Percentiles rank a stretch among this genome's conserved stretches.
phyloP scores from a whole-genome alignment of 2,329 filamentous ascomycete genomes.

The Pseudodiploospora longispora region DNA sequence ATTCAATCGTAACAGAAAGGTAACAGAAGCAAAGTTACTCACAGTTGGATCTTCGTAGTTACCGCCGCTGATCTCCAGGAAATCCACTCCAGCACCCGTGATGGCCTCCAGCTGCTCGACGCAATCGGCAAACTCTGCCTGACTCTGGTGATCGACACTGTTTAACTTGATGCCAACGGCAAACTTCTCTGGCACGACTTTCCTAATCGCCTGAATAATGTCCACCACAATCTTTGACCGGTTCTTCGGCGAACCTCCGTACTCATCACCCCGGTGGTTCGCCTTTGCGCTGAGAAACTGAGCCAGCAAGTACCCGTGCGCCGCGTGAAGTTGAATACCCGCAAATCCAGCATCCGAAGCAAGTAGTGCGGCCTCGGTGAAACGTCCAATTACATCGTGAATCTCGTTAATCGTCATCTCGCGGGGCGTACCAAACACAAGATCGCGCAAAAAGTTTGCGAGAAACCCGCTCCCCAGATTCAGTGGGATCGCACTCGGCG shows the following conservation, averaged over 20 bases:
- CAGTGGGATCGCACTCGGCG: conserved; percentile 35
- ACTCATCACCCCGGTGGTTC: conserved; percentile 46
- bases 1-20: background rate
- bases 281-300: conserved; percentile 45
- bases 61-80: conserved; percentile 61
- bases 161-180: conserved; percentile 49
- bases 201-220: conserved; percentile 35
- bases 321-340: conserved; percentile 37
- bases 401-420: conserved; percentile 50
- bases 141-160: conserved; percentile 46
- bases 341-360: conserved; percentile 37
- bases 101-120: conserved; percentile 51
- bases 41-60: conserved; percentile 46
- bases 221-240: conserved; percentile 44
- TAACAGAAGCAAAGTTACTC: conserved; percentile 4
- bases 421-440: conserved; percentile 45
- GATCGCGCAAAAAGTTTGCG: conserved; percentile 18
- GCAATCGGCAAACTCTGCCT: conserved; percentile 39
- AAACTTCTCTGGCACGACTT: conserved; percentile 30
- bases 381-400: conserved; percentile 40
- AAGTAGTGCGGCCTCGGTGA: conserved; percentile 44
- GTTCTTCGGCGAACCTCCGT: conserved; percentile 43
- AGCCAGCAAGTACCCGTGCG: conserved; percentile 50
- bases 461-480: conserved; percentile 31
- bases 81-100: conserved; percentile 47